Evolutionary conservation across 2,329 filamentous ascomycete genomes (phyloP), one percentile per base, ranked within the genome.

Genomic region (Nemania serpens): DNA sequence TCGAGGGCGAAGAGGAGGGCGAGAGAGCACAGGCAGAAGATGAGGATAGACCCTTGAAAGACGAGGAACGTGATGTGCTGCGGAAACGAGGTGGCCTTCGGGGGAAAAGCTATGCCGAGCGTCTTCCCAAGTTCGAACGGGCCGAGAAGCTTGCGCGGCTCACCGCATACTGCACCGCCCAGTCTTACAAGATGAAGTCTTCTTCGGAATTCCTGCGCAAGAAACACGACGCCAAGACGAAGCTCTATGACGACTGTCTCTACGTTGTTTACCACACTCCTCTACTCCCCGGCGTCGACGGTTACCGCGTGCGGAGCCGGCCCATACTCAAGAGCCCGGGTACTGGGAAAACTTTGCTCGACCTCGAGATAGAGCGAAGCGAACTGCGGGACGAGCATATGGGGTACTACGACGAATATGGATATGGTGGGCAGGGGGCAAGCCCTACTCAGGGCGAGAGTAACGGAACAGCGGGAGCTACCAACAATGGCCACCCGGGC

Each of bases 221-320:
- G 66, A 89, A 89, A 70, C 95, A 99, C 77, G 88, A 90, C 34
- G 94, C 93, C 1, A 90, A 93, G 77, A 96, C 94, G 13, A 99
- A 99, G 77, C 82, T 98, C 5, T 99, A 99, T 76, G 95, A 99
- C 75, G 95, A 99, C 75, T 99, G 95, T 73, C 81, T 99, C 22
- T 99, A 99, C 74, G 91, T 89, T 25, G 94, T 97, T 49, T 99
- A 99, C 75, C 93, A 97, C 73, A 79, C 97, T 33, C 95, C 95
- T 5, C 79, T 99, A 15, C 81, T 98, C 55, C 90, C 91, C 2
- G 95, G 94, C 1, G 86, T 82, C 48, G 93, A 96, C 50, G 94
- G 95, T 1, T 97, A 93, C 75, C 84, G 95, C 25, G 82, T 99
- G 25, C 86, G 91, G 69, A 97, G 94, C 73, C 92, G 93, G 71